These are phyloP conservation scores for Chaetomium olivaceum DNA, from an alignment of 2,329 filamentous ascomycete species.

Conservation along the genomic window DNA sequence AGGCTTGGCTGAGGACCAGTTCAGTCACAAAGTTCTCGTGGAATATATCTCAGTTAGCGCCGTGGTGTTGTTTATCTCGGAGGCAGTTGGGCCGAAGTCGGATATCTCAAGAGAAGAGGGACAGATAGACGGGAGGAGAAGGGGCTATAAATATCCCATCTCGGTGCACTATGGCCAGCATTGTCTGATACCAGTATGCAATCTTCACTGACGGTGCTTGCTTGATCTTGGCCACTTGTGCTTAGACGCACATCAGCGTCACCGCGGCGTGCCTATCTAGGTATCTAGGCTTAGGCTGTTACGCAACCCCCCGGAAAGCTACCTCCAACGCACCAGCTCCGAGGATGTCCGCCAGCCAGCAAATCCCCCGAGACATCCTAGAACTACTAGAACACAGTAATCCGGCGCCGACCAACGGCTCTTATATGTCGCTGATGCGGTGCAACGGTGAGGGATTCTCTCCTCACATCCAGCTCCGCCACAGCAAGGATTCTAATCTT, in stretches of 20 bases:
- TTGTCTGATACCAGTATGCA: not conserved
- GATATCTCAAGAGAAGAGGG: not conserved
- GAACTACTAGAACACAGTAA: not conserved
- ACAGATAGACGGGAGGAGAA: not conserved
- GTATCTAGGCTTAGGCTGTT: too few species aligned
- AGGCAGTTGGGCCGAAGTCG: not conserved
- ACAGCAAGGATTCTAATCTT: not conserved
- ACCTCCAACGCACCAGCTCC: not conserved
- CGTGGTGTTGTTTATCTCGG: not conserved
- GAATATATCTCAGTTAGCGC: not conserved
- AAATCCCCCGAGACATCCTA: not conserved
- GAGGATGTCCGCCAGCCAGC: not conserved
- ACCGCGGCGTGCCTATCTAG: not conserved
- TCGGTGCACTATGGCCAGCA: not conserved
- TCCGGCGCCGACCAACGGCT: not conserved
- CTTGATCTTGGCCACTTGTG: not conserved
- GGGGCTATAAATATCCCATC: not conserved
- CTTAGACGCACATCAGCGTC: not conserved
- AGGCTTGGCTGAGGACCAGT: not conserved
- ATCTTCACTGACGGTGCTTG: not conserved
- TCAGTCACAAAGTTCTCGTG: not conserved
- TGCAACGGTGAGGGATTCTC: not conserved
- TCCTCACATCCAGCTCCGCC: not conserved
- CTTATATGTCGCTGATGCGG: constrained; percentile 5
- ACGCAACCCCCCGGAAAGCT: too few species aligned